Conservation (phyloP, 208 protist species). For the Acanthamoeba castellanii region DNA sequence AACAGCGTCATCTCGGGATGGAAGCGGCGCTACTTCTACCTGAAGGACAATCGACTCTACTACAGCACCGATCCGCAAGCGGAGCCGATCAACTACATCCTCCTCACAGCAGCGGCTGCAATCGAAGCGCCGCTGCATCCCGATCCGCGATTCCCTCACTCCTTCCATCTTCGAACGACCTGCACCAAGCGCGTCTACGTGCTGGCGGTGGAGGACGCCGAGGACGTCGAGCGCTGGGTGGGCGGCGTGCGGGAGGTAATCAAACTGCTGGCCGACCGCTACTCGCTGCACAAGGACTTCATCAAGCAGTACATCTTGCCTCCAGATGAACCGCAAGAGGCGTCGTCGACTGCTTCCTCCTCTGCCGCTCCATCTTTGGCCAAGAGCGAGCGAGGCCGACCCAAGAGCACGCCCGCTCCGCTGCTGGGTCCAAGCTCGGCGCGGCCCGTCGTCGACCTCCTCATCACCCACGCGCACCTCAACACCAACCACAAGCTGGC, state of each 20-base stretch:
- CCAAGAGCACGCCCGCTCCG: not conserved
- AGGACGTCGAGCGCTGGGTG: constrained; percentile 13
- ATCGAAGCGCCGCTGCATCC: not conserved
- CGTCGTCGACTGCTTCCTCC: not conserved
- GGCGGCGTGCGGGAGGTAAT: constrained; percentile 23
- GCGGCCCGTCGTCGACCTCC: not conserved
- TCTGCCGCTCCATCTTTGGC: not conserved
- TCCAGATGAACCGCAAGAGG: not conserved
- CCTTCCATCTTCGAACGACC: constrained; percentile 5
- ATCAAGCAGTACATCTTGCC: constrained; percentile 9
- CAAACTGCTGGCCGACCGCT: constrained; percentile 33
- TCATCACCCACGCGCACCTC: not conserved
- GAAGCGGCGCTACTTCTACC: constrained; percentile 20
- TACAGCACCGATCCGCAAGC: not conserved
- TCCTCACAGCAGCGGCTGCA: not conserved
- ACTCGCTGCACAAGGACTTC: constrained; percentile 66
- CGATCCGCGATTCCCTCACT: constrained; percentile 36
- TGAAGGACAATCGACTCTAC: constrained; percentile 67
- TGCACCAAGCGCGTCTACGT: constrained; percentile 47
- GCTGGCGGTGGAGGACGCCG: not conserved
- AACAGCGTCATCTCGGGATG: constrained; percentile 20
- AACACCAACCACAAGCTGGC: not conserved
- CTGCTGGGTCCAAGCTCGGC: not conserved
- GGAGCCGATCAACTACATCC: constrained; percentile 69
- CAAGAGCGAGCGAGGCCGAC: not conserved